Evolutionary conservation across 768 basidiomycete genomes (phyloP), one percentile per base, ranked within the genome.

Genomic region (Clavulina sp.): DNA sequence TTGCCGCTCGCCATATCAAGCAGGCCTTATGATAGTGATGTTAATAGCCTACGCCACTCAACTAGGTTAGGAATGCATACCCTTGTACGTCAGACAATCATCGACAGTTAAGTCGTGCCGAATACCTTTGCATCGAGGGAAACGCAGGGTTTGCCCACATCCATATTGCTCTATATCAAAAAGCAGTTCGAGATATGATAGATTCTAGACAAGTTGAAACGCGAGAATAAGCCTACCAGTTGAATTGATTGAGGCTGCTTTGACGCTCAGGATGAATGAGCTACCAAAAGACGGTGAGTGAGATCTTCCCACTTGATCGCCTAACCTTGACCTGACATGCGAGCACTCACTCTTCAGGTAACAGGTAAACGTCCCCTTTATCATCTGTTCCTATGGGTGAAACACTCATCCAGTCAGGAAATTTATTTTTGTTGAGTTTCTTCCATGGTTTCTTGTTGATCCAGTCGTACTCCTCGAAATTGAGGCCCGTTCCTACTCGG

Each of bases 191-290:
- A n/a, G n/a, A n/a, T 23, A 44, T 41, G 40, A 34, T 51, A 30
- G 34, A 30, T 50, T 2, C 2, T 24, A 18, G 4, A 41, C 13
- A 30, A 2, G n/a, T 3, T 29, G 16, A 30, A 13, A 31, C 31
- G n/a, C 26, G 31, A 26, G 3, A 13, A 24, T 0, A 21, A 36
- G 13, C 62, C 36, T 53, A 81, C 88, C 82, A 41, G 85, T 74
- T 6, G 72, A 66, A 2, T 78, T 78, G 49, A 97, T 86, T 62
- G 96, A 91, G 0, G 92, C 85, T 0, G 87, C 93, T 65, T 97
- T 97, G 52, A 97, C 76, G 59, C 84, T 84, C 57, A 97, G 54
- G 32, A 96, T 82, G 64, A 99, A 97, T 0, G 93, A 95, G 58
- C 92, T 95, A 54, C 19, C 33, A 30, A 19, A 30, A n/a, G n/a